These are phyloP conservation scores for Coemansia sp. DNA, from an alignment of 192 early-diverging fungal species.

Conservation along the genomic window DNA sequence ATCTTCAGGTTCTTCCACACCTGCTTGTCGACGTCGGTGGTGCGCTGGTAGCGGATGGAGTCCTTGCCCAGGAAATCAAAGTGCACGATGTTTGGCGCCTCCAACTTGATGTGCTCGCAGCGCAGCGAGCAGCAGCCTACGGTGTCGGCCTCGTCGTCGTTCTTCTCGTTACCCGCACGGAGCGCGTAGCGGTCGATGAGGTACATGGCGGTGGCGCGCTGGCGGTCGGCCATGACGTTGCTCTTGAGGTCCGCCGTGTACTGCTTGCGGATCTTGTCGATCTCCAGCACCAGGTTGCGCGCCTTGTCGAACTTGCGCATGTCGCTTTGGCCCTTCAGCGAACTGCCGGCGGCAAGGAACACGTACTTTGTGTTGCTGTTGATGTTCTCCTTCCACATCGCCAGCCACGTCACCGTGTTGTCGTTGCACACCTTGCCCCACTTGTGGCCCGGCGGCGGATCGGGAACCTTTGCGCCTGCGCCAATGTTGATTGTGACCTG, in stretches of 20 bases:
- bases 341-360: conserved; percentile 87
- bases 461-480: conserved; percentile 70
- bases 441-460: conserved; percentile 81
- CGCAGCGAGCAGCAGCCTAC: conserved; percentile 98
- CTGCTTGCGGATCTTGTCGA: conserved; percentile 68
- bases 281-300: conserved; percentile 70
- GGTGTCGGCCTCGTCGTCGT: conserved; percentile 96
- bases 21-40: conserved; percentile 78
- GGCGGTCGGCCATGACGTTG: conserved; percentile 77
- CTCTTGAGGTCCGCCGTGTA: conserved; percentile 81
- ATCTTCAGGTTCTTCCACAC: conserved; percentile 92
- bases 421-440: conserved; percentile 90
- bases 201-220: conserved; percentile 92
- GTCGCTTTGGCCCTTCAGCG: conserved; percentile 95
- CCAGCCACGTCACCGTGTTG: conserved; percentile 92
- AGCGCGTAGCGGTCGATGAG: conserved; percentile 92
- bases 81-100: conserved; percentile 77
- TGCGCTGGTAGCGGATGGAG: conserved; percentile 90
- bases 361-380: conserved; percentile 93
- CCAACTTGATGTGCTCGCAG: conserved; percentile 84
- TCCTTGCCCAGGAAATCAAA: conserved; percentile 99
- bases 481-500: conserved; percentile 93
- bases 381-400: conserved; percentile 98
- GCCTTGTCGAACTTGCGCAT: conserved; percentile 96
- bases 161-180: conserved; percentile 97